Evolutionary conservation across 2,329 filamentous ascomycete genomes (phyloP), one percentile per base, ranked within the genome.

Genomic region (Scedosporium aurantiacum): DNA sequence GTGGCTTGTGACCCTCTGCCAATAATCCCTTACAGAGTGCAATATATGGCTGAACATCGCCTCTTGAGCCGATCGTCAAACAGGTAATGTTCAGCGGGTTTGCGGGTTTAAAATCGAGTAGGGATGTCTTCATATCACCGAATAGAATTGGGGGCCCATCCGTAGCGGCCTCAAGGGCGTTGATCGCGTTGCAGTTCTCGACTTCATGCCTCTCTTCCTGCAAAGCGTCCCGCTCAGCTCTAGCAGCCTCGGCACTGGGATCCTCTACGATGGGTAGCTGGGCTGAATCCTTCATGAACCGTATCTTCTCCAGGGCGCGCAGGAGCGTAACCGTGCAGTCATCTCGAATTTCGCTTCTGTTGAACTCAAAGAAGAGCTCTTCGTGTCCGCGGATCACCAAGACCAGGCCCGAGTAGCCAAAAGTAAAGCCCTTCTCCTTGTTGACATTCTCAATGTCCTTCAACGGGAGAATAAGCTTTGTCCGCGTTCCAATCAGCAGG

Each of bases 31-130:
- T 97, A 76, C 94, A 97, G 1, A 99, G 79, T 0, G 94, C 91
- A 71, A 99, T 97, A 71, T 97, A 99, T 0, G 94, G 94, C 71
- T 99, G 94, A 3, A 99, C 93, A 70, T 99, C 94, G 25, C 94
- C 94, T 63, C 94, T 83, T 12, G 93, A 97, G 16, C 94, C 94
- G 64, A 99, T 99, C 0, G 94, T 99, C 43, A 99, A 78, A 70
- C 94, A 99, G 1, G 93, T 96, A 63, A 99, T 89, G 21, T 81
- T 86, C 70, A 99, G 77, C 2, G 92, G 79, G 66, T 90, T 81
- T 1, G 84, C 76, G 0, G 94, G 93, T 73, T 96, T 96, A 76
- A 97, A 96, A 66, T 94, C 91, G 64, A 96, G 81, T 62, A 96
- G 88, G 0, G 92, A 96, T 4, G 90, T 89, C 66, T 87, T 86